Conservation (phyloP, 129 eudicot genomes). For the Saposhnikovia divaricata region DNA sequence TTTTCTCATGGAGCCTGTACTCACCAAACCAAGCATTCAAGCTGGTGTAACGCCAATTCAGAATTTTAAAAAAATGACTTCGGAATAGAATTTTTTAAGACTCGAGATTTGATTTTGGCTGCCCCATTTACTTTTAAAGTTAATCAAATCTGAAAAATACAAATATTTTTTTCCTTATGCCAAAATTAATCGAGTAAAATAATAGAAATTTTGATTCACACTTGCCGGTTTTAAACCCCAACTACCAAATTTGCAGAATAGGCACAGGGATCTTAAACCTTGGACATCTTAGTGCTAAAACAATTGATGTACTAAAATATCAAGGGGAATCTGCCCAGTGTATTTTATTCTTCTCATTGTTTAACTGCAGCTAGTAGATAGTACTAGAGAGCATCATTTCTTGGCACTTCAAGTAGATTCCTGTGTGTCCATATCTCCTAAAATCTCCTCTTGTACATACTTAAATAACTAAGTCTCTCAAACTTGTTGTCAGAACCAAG, state of each 20-base stretch:
- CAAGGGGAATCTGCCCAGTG: not conserved
- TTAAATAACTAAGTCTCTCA: not conserved
- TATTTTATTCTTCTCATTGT: not conserved
- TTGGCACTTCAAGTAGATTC: not conserved
- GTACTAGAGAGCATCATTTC: not conserved
- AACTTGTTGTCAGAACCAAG: not conserved
- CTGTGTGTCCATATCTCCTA: constrained; percentile 3
- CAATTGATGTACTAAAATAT: too few relatives aligned
- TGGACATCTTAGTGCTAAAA: too few relatives aligned
- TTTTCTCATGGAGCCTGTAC: not conserved
- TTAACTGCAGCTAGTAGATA: not conserved
- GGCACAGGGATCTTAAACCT: not conserved
- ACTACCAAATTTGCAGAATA: not conserved
- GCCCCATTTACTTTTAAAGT: not conserved
- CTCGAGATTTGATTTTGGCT: not conserved
- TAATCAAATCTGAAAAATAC: not conserved
- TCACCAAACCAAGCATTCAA: not conserved
- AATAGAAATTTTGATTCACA: too few relatives aligned
- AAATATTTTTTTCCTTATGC: too few relatives aligned
- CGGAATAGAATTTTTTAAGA: not conserved
- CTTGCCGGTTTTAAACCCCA: too few relatives aligned
- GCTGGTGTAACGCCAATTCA: not conserved
- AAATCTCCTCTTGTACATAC: not conserved
- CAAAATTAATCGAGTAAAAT: too few relatives aligned
- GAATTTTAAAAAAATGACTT: too few relatives aligned